Conservation (phyloP, 176 grass and related monocot genomes). For the Triticum timopheevii region DNA sequence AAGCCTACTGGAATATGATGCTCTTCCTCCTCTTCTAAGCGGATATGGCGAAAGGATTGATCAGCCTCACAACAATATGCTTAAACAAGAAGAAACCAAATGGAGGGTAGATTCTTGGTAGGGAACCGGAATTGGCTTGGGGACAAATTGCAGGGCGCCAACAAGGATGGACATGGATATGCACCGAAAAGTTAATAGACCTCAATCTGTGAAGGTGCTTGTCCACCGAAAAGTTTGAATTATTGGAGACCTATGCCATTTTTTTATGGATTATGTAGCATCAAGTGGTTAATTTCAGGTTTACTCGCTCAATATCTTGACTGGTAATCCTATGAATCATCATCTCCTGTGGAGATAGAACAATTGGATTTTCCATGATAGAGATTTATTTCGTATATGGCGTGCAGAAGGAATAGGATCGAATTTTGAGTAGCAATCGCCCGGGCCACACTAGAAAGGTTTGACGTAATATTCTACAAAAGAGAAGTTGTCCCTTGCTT, state of each 20-base stretch:
- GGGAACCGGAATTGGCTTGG: background rate
- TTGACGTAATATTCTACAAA: background rate
- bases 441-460: too few species aligned
- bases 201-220: background rate
- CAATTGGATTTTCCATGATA: background rate
- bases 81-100: constrained; percentile 1
- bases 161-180: background rate
- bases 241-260: background rate
- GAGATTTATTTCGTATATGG: background rate
- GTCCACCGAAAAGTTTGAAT: constrained; percentile 27
- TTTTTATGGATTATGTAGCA: background rate
- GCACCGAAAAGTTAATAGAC: background rate
- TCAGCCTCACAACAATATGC: background rate
- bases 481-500: background rate
- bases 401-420: background rate
- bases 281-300: background rate
- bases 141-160: background rate
- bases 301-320: background rate
- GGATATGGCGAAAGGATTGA: background rate
- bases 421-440: background rate
- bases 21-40: background rate
- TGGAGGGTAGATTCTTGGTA: background rate
- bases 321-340: too few species aligned
- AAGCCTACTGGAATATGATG: constrained; percentile 1
- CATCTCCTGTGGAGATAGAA: background rate